Evolutionary conservation across 2,329 filamentous ascomycete genomes (phyloP).

Genomic region (Zopfia rhizophila): DNA sequence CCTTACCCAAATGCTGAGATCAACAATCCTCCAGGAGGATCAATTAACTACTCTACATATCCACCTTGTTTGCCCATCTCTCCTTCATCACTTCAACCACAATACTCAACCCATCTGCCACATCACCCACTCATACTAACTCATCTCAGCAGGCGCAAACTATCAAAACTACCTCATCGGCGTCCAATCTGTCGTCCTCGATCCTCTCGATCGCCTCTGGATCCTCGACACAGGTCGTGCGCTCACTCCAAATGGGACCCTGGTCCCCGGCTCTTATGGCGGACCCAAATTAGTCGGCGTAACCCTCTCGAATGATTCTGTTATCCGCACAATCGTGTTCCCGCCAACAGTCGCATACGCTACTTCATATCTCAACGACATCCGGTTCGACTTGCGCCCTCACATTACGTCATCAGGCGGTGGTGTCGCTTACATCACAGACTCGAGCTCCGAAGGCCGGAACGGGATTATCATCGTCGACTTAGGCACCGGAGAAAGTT

Average conservation of each 20-base stretch:
- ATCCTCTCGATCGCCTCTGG: conserved; percentile 62
- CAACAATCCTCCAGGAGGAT: conserved; percentile 61
- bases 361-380: conserved; percentile 64
- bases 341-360: conserved; percentile 57
- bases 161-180: conserved; percentile 62
- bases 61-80: conserved; percentile 46
- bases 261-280: conserved; percentile 57
- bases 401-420: conserved; percentile 53
- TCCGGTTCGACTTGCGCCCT: conserved; percentile 63
- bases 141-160: conserved; percentile 51
- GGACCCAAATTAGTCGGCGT: conserved; percentile 64
- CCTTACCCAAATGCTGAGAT: conserved; percentile 57
- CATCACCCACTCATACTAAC: neutral
- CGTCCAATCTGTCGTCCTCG: conserved; percentile 64
- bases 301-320: conserved; percentile 56
- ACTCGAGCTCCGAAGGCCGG: conserved; percentile 60
- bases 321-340: conserved; percentile 64
- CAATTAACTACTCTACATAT: conserved; percentile 62
- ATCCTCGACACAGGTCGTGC: conserved; percentile 64
- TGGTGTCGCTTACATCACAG: conserved; percentile 65
- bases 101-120: conserved; percentile 12
- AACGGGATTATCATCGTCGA: conserved; percentile 64
- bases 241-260: conserved; percentile 54
- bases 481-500: conserved; percentile 59
- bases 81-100: conserved; percentile 13